phyloP scores from a whole-genome alignment of 768 basidiomycete species.

The Favolaschia claudopus region DNA sequence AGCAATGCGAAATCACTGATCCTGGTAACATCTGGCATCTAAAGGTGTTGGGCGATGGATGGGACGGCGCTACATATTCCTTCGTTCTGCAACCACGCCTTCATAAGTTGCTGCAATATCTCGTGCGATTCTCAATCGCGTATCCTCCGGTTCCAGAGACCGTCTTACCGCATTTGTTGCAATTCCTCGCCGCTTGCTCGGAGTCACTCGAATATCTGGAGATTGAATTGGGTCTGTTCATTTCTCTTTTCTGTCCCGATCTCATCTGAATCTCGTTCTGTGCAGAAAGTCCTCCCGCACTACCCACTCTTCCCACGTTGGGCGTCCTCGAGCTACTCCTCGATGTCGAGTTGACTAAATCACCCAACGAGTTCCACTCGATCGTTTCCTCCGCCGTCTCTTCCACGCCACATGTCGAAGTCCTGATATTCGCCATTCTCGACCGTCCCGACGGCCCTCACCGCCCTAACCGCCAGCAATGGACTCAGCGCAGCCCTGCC shows the following conservation, averaged over 20 bases:
- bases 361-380: background rate
- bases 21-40: background rate
- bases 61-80: background rate
- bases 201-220: background rate
- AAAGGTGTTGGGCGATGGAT: background rate
- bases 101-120: background rate
- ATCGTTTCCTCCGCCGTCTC: background rate
- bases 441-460: background rate
- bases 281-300: background rate
- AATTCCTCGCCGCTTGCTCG: background rate
- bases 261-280: background rate
- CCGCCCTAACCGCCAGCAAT: background rate
- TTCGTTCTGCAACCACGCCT: background rate
- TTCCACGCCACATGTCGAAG: background rate
- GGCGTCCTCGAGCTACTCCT: background rate
- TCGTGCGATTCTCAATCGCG: background rate
- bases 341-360: background rate
- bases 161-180: background rate
- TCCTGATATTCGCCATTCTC: background rate
- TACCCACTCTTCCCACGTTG: conserved; percentile 1
- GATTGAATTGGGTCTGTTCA: conserved; percentile 3
- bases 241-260: too few relatives aligned
- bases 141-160: background rate
- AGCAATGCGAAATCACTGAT: background rate
- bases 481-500: background rate